Evolutionary conservation across 2,329 filamentous ascomycete genomes (phyloP).

Genomic region (Cercospora sesami): DNA sequence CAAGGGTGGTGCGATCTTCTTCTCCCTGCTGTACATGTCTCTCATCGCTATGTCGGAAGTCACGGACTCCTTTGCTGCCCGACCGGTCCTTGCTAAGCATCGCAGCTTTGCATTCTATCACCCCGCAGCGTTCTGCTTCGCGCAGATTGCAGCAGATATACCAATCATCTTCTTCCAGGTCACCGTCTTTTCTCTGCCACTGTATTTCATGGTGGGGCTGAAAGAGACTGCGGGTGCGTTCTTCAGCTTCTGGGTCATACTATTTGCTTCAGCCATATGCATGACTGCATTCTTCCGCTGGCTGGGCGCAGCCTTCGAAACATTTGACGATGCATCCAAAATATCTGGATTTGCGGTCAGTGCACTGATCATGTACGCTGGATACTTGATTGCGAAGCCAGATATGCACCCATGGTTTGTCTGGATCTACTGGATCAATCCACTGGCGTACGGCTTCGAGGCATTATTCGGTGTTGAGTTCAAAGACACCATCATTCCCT

Average conservation of each 20-base stretch:
- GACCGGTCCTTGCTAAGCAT: constrained; percentile 51
- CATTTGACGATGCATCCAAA: constrained; percentile 37
- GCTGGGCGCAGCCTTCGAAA: constrained; percentile 40
- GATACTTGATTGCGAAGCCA: constrained; percentile 38
- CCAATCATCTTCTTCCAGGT: constrained; percentile 61
- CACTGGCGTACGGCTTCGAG: constrained; percentile 44
- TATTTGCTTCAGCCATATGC: constrained; percentile 49
- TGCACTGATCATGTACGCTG: constrained; percentile 37
- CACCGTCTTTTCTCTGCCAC: constrained; percentile 56
- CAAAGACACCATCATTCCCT: constrained; percentile 57
- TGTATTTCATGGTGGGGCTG: constrained; percentile 66
- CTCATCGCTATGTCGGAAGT: constrained; percentile 67
- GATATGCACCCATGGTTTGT: constrained; percentile 54
- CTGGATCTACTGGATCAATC: constrained; percentile 57
- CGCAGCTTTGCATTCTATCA: constrained; percentile 44
- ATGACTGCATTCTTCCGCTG: constrained; percentile 51
- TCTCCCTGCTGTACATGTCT: constrained; percentile 63
- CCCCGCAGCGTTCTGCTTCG: constrained; percentile 52
- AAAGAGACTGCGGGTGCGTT: constrained; percentile 55
- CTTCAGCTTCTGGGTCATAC: constrained; percentile 62
- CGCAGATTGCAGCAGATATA: constrained; percentile 53
- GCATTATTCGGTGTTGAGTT: constrained; percentile 68
- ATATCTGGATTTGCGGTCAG: constrained; percentile 36
- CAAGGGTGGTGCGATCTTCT: constrained; percentile 65
- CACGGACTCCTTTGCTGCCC: constrained; percentile 52